Base-by-base conservation (phyloP, 2,329 filamentous ascomycete genomes). In the Botrytis galanthina region DNA sequence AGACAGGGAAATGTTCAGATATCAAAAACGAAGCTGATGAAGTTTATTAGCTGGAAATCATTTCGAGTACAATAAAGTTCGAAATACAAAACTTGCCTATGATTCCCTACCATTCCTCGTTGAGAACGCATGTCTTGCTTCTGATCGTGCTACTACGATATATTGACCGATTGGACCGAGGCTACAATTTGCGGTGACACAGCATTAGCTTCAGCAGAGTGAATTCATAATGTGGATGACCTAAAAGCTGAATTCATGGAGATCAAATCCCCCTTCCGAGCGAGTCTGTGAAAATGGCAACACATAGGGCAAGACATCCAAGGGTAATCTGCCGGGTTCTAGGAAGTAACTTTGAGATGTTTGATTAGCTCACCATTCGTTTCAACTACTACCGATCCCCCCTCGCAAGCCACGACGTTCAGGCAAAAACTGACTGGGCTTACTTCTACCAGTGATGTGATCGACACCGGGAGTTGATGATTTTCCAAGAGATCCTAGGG, bases 391-490 rank as follows among this genome's bases (percentile, higher is more conserved):
- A 69, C 62, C 37, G 62, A 68, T n/a, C 16, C n/a, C 59, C 42
- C 32, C 48, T 68, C 48, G 63, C 71, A 68, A 72, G 62, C 71
- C 62, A 72, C 42, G 51, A 60, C 51, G 62, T 68, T 72, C 61
- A 60, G 63, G 71, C 51, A 72, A 68, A 68, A 32, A 59, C n/a
- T 72, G 48, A 68, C 64, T 54, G 32, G 32, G 63, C 63, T 73
- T n/a, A 32, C 29, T 57, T 37, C 46, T 69, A 39, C n/a, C 66
- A 69, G 14, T 69, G 63, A 44, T 54, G 69, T 73, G 71, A 73
- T 73, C 71, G 71, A 73, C 71, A 68, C 71, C 71, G 71, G 71
- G 63, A 73, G 71, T 60, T 69, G 64, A 42, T 59, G 37, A 42
- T 57, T 69, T 68, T 42, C 66, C n/a, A 42, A 35, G 46, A 68